Evolutionary conservation across 2,329 filamentous ascomycete genomes (phyloP).

Genomic region (Zymoseptoria pseudotritici): DNA sequence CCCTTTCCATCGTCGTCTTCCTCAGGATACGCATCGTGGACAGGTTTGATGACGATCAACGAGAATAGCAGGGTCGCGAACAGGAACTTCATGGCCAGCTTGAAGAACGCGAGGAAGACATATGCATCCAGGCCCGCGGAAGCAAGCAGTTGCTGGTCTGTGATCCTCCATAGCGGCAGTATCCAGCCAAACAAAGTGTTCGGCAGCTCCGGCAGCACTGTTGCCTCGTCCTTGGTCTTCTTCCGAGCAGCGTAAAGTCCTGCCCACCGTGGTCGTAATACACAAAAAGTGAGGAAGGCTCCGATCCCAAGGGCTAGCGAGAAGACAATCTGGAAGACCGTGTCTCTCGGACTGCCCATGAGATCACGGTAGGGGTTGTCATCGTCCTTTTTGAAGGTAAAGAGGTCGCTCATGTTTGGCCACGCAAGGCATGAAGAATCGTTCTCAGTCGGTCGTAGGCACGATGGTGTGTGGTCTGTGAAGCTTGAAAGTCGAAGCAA

Average conservation of each 20-base stretch:
- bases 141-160: conserved; percentile 79
- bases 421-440: background rate
- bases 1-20: conserved; percentile 23
- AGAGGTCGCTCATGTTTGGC: conserved; percentile 7
- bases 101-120: conserved; percentile 93
- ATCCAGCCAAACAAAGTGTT: conserved; percentile 92
- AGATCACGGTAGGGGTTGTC: conserved; percentile 15
- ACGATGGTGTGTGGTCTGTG: background rate
- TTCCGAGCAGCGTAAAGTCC: conserved; percentile 84
- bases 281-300: conserved; percentile 70
- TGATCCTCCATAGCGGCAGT: conserved; percentile 71
- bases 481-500: background rate
- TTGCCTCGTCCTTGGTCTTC: conserved; percentile 59
- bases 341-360: conserved; percentile 37
- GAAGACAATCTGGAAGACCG: conserved; percentile 59
- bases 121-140: conserved; percentile 92
- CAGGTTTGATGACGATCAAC: conserved; percentile 70
- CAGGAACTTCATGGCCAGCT: conserved; percentile 84
- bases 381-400: conserved; percentile 2
- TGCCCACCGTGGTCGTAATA: conserved; percentile 85
- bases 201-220: conserved; percentile 67
- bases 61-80: conserved; percentile 74
- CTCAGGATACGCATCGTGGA: conserved; percentile 62
- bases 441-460: background rate
- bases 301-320: conserved; percentile 62